These are phyloP conservation scores for Suhomyces bokatorum DNA, from an alignment of 1,139 yeast genomes.

Conservation along the genomic window DNA sequence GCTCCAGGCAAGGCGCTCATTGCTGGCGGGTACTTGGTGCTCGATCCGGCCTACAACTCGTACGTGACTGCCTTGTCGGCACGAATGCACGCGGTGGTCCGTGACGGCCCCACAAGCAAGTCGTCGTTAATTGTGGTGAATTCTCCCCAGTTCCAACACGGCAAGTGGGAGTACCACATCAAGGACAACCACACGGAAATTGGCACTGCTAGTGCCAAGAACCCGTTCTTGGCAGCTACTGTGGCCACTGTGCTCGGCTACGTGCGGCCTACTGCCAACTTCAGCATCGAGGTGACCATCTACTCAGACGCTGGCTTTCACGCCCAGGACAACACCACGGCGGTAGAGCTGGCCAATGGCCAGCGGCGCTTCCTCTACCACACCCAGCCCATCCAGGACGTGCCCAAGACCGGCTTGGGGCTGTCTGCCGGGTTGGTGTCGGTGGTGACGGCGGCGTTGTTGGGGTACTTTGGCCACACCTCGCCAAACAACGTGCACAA, in stretches of 20 bases:
- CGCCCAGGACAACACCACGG: constrained; percentile 56
- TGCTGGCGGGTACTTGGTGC: constrained; percentile 92
- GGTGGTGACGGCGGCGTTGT: constrained; percentile 70
- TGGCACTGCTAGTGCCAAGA: constrained; percentile 24
- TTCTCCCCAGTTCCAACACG: constrained; percentile 87
- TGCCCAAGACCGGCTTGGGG: constrained; percentile 93
- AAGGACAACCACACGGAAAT: constrained; percentile 10
- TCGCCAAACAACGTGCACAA: constrained; percentile 57
- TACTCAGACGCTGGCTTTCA: constrained; percentile 91
- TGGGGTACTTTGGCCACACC: constrained; percentile 44
- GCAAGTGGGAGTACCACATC: constrained; percentile 63
- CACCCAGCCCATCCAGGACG: constrained; percentile 57
- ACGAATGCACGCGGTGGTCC: constrained; percentile 78
- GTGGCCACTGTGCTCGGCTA: constrained; percentile 58
- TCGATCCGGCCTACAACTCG: constrained; percentile 72
- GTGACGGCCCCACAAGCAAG: constrained; percentile 8
- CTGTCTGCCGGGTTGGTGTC: constrained; percentile 94
- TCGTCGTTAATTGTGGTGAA: constrained; percentile 40
- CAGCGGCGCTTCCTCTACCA: constrained; percentile 60
- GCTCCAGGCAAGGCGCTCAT: constrained; percentile 95
- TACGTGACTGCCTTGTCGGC: constrained; percentile 88
- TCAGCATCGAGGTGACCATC: constrained; percentile 54
- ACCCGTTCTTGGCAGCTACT: constrained; percentile 78
- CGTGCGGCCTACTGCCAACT: constrained; percentile 30
- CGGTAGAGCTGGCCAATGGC: constrained; percentile 33